These are phyloP conservation scores for Malania oleifera DNA, from an alignment of 164 flowering plant species.

Conservation along the genomic window DNA sequence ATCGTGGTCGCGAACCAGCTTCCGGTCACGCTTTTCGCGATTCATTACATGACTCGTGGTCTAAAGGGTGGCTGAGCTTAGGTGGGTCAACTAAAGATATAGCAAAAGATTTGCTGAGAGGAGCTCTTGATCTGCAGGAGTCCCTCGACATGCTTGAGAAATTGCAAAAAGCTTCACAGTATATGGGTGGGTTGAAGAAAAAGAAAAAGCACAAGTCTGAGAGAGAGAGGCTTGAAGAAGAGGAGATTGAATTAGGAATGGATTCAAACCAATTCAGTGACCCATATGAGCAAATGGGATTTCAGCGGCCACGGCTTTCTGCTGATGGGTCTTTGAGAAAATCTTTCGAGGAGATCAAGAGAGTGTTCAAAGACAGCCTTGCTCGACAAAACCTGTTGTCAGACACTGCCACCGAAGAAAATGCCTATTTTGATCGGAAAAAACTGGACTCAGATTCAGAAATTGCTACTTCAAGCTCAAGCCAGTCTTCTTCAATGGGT, in stretches of 20 bases:
- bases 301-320: conserved; percentile 32
- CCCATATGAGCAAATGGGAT: conserved; percentile 9
- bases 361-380: conserved; percentile 42
- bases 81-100: conserved; percentile 41
- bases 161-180: conserved; percentile 61
- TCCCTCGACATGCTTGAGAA: conserved; percentile 64
- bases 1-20: no score
- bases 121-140: conserved; percentile 82
- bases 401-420: conserved; percentile 16
- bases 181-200: conserved; percentile 37
- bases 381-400: conserved; percentile 51
- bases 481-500: conserved; percentile 36
- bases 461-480: conserved; percentile 56
- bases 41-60: conserved; percentile 68
- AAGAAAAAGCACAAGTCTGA: conserved; percentile 28
- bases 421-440: conserved; percentile 12
- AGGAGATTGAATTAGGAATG: conserved; percentile 16
- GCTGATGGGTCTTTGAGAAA: conserved; percentile 39
- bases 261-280: conserved; percentile 18
- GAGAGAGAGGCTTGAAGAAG: conserved; percentile 17
- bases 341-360: conserved; percentile 48
- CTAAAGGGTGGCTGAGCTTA: conserved; percentile 28
- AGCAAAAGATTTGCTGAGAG: conserved; percentile 64
- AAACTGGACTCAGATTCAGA: conserved; percentile 28
- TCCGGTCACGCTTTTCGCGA: no score